These are phyloP conservation scores for Penicillium sp. DNA, from an alignment of 2,329 filamentous ascomycete species.

Conservation along the genomic window DNA sequence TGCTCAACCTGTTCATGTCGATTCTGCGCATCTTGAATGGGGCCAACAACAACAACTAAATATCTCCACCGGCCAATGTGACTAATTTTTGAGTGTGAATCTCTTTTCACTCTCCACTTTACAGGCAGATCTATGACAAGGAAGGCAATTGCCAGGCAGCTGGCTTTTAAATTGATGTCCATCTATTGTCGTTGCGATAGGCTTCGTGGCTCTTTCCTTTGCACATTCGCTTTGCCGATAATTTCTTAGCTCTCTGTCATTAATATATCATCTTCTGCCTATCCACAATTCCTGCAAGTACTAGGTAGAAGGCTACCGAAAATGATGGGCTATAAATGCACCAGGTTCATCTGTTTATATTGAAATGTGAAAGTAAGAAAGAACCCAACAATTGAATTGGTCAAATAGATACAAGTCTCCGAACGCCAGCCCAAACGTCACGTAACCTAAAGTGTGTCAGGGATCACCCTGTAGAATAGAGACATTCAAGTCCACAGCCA, in stretches of 20 bases:
- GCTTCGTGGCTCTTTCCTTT: neutral
- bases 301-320: too few relatives aligned
- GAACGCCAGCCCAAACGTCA: slow-evolving; percentile 2
- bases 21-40: slow-evolving; percentile 96
- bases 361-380: neutral
- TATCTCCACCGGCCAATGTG: neutral
- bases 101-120: neutral
- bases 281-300: too few relatives aligned
- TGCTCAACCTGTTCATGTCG: slow-evolving; percentile 95
- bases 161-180: neutral
- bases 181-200: neutral
- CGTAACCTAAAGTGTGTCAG: neutral
- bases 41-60: slow-evolving; percentile 80
- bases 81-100: neutral
- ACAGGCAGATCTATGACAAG: neutral
- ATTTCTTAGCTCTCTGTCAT: neutral
- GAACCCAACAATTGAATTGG: neutral
- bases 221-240: neutral
- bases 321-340: too few relatives aligned
- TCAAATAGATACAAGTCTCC: slow-evolving; percentile 2
- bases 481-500: neutral
- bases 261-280: neutral
- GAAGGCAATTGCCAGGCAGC: neutral
- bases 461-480: neutral
- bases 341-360: neutral